Percentiles rank a stretch among this genome's conserved stretches.
These are phyloP conservation scores for Phytophthora cactorum DNA, from an alignment of 352 stramenopile species.

Conservation along the genomic window DNA sequence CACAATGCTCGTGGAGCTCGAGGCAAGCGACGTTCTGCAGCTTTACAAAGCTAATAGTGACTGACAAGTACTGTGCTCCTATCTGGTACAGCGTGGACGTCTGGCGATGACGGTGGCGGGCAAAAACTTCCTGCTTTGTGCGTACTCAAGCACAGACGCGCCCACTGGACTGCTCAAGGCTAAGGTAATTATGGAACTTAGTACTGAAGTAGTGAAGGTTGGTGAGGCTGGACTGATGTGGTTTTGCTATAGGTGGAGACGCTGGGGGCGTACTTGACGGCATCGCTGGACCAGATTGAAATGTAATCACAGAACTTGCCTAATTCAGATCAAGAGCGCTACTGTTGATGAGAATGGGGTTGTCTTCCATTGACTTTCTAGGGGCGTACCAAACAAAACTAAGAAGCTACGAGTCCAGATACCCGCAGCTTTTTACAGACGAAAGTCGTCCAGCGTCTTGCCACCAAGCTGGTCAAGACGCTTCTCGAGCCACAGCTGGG, in stretches of 20 bases:
- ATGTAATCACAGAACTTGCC: constrained; percentile 39
- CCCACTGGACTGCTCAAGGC: constrained; percentile 74
- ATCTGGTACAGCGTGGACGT: constrained; percentile 48
- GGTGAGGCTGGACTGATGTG: background rate
- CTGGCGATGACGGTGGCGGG: constrained; percentile 71
- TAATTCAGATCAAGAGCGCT: background rate
- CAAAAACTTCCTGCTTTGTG: constrained; percentile 80
- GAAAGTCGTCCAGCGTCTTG: constrained; percentile 71
- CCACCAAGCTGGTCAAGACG: constrained; percentile 52
- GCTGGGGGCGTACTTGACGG: constrained; percentile 62
- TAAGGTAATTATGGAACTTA: constrained; percentile 50
- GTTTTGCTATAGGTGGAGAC: constrained; percentile 53
- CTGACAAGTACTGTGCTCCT: background rate
- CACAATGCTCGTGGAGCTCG: constrained; percentile 77
- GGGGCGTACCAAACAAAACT: constrained; percentile 24
- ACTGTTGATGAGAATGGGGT: no score
- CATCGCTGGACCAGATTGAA: constrained; percentile 75
- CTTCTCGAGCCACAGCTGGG: constrained; percentile 77
- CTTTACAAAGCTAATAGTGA: constrained; percentile 1
- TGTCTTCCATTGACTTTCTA: constrained; percentile 13
- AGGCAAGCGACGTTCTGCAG: constrained; percentile 36
- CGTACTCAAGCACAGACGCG: constrained; percentile 65
- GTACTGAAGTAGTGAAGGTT: background rate
- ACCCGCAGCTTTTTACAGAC: constrained; percentile 27
- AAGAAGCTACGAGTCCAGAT: constrained; percentile 5